Conservation (phyloP, 352 stramenopile genomes). For the Phytophthora pini region DNA sequence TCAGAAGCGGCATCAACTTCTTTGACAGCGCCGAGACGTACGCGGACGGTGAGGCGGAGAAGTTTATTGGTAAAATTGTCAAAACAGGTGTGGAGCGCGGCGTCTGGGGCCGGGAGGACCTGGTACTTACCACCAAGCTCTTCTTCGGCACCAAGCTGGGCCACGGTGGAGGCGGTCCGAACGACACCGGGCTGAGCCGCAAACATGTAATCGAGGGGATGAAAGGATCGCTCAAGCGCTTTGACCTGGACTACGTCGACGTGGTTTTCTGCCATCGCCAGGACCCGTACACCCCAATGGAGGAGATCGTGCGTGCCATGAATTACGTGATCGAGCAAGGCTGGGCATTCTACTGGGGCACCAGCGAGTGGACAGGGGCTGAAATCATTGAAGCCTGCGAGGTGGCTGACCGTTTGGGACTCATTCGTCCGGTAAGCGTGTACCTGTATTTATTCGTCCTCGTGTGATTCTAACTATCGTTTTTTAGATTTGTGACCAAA, state of each 20-base stretch:
- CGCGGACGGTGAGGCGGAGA: conserved; percentile 38
- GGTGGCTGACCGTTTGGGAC: conserved; percentile 49
- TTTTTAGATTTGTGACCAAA: conserved; percentile 56
- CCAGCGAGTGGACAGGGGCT: conserved; percentile 68
- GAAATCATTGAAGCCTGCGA: conserved; percentile 63
- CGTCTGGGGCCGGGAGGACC: conserved; percentile 47
- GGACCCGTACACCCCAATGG: conserved; percentile 66
- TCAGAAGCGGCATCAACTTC: conserved; percentile 58
- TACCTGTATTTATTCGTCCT: not conserved
- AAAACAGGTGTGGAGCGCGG: conserved; percentile 43
- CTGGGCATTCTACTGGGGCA: conserved; percentile 77
- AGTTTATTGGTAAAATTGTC: conserved; percentile 53
- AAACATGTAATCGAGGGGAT: conserved; percentile 63
- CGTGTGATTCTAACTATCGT: no score
- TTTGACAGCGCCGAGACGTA: conserved; percentile 58
- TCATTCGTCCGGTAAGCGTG: conserved; percentile 51
- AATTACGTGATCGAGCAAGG: conserved; percentile 69
- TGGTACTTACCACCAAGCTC: conserved; percentile 66
- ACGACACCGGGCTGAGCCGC: conserved; percentile 40
- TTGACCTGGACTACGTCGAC: conserved; percentile 66
- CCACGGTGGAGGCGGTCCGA: conserved; percentile 9
- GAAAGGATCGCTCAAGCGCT: conserved; percentile 58
- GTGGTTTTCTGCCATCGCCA: conserved; percentile 73
- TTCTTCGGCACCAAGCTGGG: conserved; percentile 39
- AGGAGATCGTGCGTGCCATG: conserved; percentile 77